These are phyloP conservation scores for Athelia sp. DNA, from an alignment of 1,284 basidiomycete species.

Conservation along the genomic window DNA sequence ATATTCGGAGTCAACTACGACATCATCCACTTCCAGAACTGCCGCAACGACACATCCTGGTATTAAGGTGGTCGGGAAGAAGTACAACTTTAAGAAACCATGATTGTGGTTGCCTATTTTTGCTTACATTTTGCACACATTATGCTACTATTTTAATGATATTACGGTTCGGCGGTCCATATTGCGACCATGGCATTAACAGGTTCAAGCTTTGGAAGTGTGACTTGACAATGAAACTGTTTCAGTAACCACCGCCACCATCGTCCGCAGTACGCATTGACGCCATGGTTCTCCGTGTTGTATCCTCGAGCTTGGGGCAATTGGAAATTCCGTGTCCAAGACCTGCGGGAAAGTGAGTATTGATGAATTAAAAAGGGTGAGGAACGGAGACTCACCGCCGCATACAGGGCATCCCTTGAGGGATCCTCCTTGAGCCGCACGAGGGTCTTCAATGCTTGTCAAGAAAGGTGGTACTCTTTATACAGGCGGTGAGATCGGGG, in stretches of 20 bases:
- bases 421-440: constrained; percentile 69
- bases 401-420: constrained; percentile 93
- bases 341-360: constrained; percentile 37
- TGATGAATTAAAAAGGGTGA: constrained; percentile 6
- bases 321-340: constrained; percentile 91
- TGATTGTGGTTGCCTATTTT: too few relatives aligned
- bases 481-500: too few relatives aligned
- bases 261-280: constrained; percentile 70
- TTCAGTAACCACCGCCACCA: constrained; percentile 24
- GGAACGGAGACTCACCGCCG: constrained; percentile 59
- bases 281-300: constrained; percentile 83
- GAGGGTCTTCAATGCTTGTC: constrained; percentile 87
- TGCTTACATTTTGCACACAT: too few relatives aligned
- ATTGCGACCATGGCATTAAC: too few relatives aligned
- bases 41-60: not conserved
- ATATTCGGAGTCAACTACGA: not conserved
- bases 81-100: not conserved
- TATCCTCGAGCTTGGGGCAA: constrained; percentile 96
- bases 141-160: too few relatives aligned
- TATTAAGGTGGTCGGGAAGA: not conserved
- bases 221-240: not conserved
- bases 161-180: too few relatives aligned
- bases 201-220: not conserved
- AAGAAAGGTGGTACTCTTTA: constrained; percentile 94
- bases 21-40: not conserved